Conservation (phyloP, 164 flowering plant genomes). For the Litsea cubeba region DNA sequence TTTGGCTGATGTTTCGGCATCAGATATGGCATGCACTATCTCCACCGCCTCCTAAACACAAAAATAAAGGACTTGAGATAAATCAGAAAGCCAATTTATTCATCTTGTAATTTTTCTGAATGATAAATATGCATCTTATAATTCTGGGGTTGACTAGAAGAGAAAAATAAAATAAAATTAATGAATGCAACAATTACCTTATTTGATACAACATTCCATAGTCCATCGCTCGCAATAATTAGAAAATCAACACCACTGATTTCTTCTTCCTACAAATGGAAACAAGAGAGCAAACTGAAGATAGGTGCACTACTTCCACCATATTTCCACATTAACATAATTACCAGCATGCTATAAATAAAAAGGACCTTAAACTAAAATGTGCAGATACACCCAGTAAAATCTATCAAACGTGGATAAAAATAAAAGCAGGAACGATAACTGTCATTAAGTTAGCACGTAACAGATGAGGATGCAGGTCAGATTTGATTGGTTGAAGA, state of each 20-base stretch:
- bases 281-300: constrained; percentile 1
- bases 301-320: background rate
- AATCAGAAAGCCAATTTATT: background rate
- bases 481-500: too few relatives aligned
- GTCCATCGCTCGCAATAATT: constrained; percentile 88
- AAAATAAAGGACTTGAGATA: constrained; percentile 1
- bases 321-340: background rate
- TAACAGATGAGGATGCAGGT: too few relatives aligned
- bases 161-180: background rate
- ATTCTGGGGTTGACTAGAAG: background rate
- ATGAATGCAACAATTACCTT: constrained; percentile 27
- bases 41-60: constrained; percentile 60
- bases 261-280: constrained; percentile 58
- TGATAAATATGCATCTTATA: too few relatives aligned
- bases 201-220: constrained; percentile 87
- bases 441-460: too few relatives aligned
- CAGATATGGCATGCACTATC: constrained; percentile 40
- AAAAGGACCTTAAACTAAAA: background rate
- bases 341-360: background rate
- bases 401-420: too few relatives aligned
- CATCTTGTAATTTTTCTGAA: background rate
- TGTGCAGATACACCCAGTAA: too few relatives aligned
- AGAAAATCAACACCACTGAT: constrained; percentile 66
- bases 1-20: constrained; percentile 64
- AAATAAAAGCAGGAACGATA: too few relatives aligned